Evolutionary conservation across 371 early-diverging fungal species (phyloP), one percentile per base, ranked within the genome.

Genomic region (Thermomucor indicae-seudaticae): DNA sequence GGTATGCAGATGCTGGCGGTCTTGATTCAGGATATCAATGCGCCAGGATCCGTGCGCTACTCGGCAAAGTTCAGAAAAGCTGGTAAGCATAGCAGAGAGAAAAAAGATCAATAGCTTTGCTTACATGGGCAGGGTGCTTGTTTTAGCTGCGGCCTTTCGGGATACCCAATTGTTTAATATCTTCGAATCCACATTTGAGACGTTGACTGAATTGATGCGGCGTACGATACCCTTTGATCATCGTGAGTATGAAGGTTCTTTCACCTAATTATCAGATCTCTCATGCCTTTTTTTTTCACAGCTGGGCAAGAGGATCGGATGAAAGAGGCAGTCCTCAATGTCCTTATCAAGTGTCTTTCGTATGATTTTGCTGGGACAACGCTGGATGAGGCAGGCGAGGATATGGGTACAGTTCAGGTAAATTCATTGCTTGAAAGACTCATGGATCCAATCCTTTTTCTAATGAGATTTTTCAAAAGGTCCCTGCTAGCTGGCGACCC

Each of bases 321-420:
- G 35, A 73, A 75, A 31, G 85, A 83, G 34, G 71, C 78, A 28
- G 70, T 81, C 19, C 52, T 93, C 41, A 58, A 62, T 50, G 70
- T 92, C 22, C 68, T 92, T 53, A 62, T 80, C 29, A 83, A 80
- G 25, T 90, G 91, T 49, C 61, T 93, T 38, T 71, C 78, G 0
- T 95, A 90, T 70, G 94, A 93, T 62, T 95, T 95, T 59, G 87
- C 88, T 28, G 93, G 93, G 25, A 82, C 93, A 19, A 80, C 83
- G 32, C 77, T 85, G 5, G 94, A 93, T 53, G 94, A 93, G 50
- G 81, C 93, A 8, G 81, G 82, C 3, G 94, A 93, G 54, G 94
- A 95, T 45, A 72, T 79, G 29, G 90, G 86, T 27, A 80, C 81
- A 16, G 76, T 91, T 43, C 85, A 92, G 69, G 83, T 90, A 51